Percentiles rank a stretch among this genome's conserved stretches.
phyloP scores from a whole-genome alignment of 805 yeast genomes.

The Starmerella potacharoeniae region DNA sequence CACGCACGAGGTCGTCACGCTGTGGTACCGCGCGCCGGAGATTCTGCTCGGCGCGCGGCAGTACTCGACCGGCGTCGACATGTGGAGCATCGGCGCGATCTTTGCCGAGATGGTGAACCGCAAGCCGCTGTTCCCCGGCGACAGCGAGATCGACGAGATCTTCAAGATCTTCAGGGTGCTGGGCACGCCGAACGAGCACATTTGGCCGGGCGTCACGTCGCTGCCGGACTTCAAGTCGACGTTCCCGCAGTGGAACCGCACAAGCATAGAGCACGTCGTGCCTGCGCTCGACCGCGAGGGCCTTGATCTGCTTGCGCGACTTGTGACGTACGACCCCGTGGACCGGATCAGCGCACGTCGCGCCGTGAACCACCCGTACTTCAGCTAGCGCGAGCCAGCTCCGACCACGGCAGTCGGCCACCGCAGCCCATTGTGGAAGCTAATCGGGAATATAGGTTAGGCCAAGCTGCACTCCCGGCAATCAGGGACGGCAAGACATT shows the following conservation, averaged over 20 bases:
- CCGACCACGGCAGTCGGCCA: too few relatives aligned
- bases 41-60: slow-evolving; percentile 91
- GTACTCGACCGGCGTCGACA: slow-evolving; percentile 94
- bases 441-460: too few relatives aligned
- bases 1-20: slow-evolving; percentile 94
- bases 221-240: slow-evolving; percentile 89
- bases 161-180: slow-evolving; percentile 82
- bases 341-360: slow-evolving; percentile 88
- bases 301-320: slow-evolving; percentile 59
- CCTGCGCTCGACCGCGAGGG: slow-evolving; percentile 78
- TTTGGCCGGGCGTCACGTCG: slow-evolving; percentile 88
- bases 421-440: too few relatives aligned
- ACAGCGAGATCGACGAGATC: slow-evolving; percentile 93
- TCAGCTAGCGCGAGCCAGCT: slow-evolving; percentile 25
- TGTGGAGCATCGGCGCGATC: slow-evolving; percentile 98
- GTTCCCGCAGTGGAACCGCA: slow-evolving; percentile 81
- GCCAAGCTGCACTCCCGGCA: too few relatives aligned
- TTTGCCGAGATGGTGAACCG: slow-evolving; percentile 97
- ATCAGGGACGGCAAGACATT: too few relatives aligned
- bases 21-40: slow-evolving; percentile 98
- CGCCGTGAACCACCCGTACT: slow-evolving; percentile 82
- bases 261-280: slow-evolving; percentile 54
- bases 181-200: slow-evolving; percentile 88
- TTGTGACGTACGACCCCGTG: slow-evolving; percentile 87
- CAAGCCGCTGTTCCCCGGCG: slow-evolving; percentile 92